phyloP scores from a whole-genome alignment of 2,329 filamentous ascomycete genomes.

The Neobulgaria alba region DNA sequence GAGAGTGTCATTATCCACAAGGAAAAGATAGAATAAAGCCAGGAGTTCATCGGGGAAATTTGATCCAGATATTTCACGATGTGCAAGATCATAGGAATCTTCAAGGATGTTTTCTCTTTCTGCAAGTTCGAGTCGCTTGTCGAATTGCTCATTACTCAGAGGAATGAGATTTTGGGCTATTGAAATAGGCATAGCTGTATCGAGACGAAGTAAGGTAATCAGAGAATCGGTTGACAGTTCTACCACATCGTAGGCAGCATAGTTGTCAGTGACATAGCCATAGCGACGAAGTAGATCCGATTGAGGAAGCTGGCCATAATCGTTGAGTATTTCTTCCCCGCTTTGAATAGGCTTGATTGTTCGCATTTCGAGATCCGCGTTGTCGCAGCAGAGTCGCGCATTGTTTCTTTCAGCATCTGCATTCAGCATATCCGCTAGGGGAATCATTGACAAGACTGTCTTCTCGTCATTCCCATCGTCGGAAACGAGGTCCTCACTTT shows the following conservation, averaged over 20 bases:
- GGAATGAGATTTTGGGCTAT: slow-evolving; percentile 13
- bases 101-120: slow-evolving; percentile 51
- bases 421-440: slow-evolving; percentile 63
- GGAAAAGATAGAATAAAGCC: slow-evolving; percentile 36
- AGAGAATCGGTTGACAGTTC: slow-evolving; percentile 50
- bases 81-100: slow-evolving; percentile 49
- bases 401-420: slow-evolving; percentile 61
- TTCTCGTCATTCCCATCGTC: slow-evolving; percentile 39
- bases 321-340: slow-evolving; percentile 59
- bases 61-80: slow-evolving; percentile 19
- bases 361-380: slow-evolving; percentile 49
- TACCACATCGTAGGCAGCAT: slow-evolving; percentile 55
- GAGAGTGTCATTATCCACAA: slow-evolving; percentile 33
- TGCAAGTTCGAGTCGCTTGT: slow-evolving; percentile 32
- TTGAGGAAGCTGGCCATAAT: slow-evolving; percentile 57
- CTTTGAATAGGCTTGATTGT: slow-evolving; percentile 46
- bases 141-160: slow-evolving; percentile 19
- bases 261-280: slow-evolving; percentile 58
- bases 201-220: slow-evolving; percentile 11
- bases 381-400: slow-evolving; percentile 33
- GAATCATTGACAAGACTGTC: slow-evolving; percentile 54
- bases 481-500: slow-evolving; percentile 34
- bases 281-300: slow-evolving; percentile 60
- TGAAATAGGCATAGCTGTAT: slow-evolving; percentile 3
- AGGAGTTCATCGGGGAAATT: slow-evolving; percentile 29